Evolutionary conservation across 148 eudicot genomes (phyloP).

Genomic region (Vaccinium macrocarpon): DNA sequence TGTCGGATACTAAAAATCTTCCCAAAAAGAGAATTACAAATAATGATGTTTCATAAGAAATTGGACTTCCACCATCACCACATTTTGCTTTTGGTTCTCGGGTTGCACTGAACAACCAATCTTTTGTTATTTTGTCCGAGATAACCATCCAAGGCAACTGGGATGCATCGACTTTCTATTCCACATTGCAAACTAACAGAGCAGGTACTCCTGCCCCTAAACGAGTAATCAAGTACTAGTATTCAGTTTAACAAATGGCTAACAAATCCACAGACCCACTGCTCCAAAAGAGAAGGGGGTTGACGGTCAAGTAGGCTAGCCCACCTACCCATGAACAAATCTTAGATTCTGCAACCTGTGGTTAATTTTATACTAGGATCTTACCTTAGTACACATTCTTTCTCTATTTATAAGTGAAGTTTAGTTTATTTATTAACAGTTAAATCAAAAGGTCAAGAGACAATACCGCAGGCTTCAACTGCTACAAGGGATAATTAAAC

Average conservation of each 20-base stretch:
- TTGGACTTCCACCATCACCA: no score
- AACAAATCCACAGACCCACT: not conserved
- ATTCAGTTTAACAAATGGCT: not conserved
- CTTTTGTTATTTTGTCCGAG: no score
- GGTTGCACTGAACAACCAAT: no score
- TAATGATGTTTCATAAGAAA: no score
- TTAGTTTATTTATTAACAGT: not conserved
- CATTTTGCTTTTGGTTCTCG: no score
- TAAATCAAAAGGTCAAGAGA: not conserved
- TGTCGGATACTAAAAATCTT: no score
- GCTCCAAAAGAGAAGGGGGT: not conserved
- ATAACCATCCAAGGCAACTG: no score
- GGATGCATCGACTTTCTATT: no score
- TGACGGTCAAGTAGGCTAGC: conserved; percentile 1
- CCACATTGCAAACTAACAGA: no score
- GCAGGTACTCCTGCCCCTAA: no score
- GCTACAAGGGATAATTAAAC: not conserved
- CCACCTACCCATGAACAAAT: not conserved
- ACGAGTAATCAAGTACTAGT: no score
- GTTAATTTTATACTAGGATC: not conserved
- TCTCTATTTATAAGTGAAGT: not conserved
- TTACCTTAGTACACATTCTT: not conserved
- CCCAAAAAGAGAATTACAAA: no score
- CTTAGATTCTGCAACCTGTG: not conserved
- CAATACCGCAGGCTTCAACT: not conserved